Conservation (phyloP, 2,329 filamentous ascomycete species). For the Penicillium frequentans region DNA sequence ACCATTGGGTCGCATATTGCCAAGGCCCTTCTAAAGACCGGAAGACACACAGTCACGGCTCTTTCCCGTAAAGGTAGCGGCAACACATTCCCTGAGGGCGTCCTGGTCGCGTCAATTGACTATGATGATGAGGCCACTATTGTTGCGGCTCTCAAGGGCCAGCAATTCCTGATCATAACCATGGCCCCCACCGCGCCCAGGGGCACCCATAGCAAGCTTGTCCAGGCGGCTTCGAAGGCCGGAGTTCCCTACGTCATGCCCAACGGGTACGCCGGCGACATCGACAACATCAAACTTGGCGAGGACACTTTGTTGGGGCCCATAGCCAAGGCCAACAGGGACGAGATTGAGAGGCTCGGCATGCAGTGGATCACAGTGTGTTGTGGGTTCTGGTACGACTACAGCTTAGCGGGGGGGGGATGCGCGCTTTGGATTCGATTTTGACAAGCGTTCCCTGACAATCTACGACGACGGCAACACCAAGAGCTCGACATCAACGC, state of each 20-base stretch:
- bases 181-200: conserved; percentile 46
- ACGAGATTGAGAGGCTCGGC: conserved; percentile 43
- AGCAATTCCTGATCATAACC: conserved; percentile 61
- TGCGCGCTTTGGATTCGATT: conserved; percentile 51
- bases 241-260: conserved; percentile 58
- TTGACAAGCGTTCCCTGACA: conserved; percentile 43
- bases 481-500: conserved; percentile 51
- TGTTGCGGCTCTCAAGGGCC: conserved; percentile 52
- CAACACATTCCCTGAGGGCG: conserved; percentile 46
- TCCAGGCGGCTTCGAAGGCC: conserved; percentile 57
- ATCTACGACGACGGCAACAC: conserved; percentile 37
- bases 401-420: conserved; percentile 42
- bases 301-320: conserved; percentile 40
- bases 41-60: conserved; percentile 55
- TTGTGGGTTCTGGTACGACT: conserved; percentile 58
- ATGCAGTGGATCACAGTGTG: conserved; percentile 47
- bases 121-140: conserved; percentile 51
- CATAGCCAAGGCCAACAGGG: conserved; percentile 21
- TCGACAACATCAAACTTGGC: conserved; percentile 28
- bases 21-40: conserved; percentile 44
- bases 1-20: conserved; percentile 31
- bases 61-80: conserved; percentile 49
- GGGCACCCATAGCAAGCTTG: conserved; percentile 51
- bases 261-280: conserved; percentile 45
- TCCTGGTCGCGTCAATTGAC: conserved; percentile 46